Evolutionary conservation across 768 basidiomycete species (phyloP), one percentile per base, ranked within the genome.

Genomic region (Lactarius evosmus): DNA sequence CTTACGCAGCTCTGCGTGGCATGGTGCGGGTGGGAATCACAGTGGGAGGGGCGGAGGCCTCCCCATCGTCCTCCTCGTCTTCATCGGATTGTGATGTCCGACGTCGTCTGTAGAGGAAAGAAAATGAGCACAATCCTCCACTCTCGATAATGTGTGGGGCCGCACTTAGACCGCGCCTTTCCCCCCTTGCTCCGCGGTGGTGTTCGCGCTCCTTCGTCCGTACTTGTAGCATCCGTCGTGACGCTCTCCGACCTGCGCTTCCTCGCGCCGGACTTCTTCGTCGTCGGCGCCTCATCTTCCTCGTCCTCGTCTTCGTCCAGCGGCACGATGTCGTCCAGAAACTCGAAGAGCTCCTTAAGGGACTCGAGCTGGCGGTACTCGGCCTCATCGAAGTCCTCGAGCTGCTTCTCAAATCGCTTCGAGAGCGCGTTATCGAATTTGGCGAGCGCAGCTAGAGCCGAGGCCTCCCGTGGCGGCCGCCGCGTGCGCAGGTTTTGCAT

Each of bases 381-480:
- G 41, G 83, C 87, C 70, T 91, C 88, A 63, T 80, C 84, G 72
- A 92, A 88, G 63, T 81, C 82, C 64, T 86, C 85, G 14, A 94
- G 76, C 68, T 88, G 85, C 59, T 83, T 80, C 40, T 85, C 83
- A 66, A 86, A 93, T 69, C 85, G 86, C 78, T 92, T 94, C 55
- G 76, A 74, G 49, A 97, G 77, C 4, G 77, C 64, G 0, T 79
- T 72, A 34, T 91, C 85, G 70, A 96, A 95, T 66, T 85, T 86
- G 27, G 74, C 76, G 56, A 96, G 78, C 0, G 92, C 86, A 64
- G 88, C 94, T 49, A 82, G 84, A 16, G 87, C 74, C 62, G 81
- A 69, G 53, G 79, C 75, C 78, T 95, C 79, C 60, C 81, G 72
- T 71, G 83, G 64, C 0, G 86, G 86, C 22, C 85, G 84, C 49